These are phyloP conservation scores for Iberis amara DNA, from an alignment of 441 rosid genomes.

Conservation along the genomic window DNA sequence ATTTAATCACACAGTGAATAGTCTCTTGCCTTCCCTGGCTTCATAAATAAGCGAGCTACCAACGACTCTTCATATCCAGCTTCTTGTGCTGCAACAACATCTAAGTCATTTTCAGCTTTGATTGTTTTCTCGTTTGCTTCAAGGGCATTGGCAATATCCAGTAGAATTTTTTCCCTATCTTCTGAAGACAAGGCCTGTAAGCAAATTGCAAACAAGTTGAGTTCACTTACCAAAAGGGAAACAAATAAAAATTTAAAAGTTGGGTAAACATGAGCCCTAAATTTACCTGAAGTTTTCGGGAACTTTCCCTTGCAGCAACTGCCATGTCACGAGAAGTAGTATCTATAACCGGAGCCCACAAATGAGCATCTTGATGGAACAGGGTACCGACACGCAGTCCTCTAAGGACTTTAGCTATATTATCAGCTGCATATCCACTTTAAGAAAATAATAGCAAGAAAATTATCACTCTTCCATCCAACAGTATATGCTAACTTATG, in stretches of 20 bases:
- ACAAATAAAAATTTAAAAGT: not conserved
- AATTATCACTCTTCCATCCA: constrained; percentile 24
- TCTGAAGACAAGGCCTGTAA: constrained; percentile 72
- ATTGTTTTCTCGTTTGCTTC: constrained; percentile 70
- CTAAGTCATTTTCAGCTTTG: constrained; percentile 71
- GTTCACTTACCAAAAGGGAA: not conserved
- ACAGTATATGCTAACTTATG: constrained; percentile 1
- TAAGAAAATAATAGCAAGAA: constrained; percentile 25
- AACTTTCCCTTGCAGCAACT: constrained; percentile 92
- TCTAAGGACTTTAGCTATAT: constrained; percentile 66
- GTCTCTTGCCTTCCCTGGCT: constrained; percentile 74
- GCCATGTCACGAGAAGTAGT: constrained; percentile 78
- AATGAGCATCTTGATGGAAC: constrained; percentile 78
- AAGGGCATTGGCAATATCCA: constrained; percentile 73
- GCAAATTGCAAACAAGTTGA: constrained; percentile 22
- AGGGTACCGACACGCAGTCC: constrained; percentile 91
- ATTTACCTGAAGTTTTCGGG: constrained; percentile 89
- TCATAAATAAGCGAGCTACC: constrained; percentile 75
- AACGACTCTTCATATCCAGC: constrained; percentile 72
- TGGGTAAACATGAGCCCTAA: constrained; percentile 8
- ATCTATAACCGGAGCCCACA: constrained; percentile 55
- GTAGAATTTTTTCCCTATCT: constrained; percentile 65
- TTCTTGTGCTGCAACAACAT: constrained; percentile 69
- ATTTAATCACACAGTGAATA: not conserved
- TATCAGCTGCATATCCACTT: constrained; percentile 82